Evolutionary conservation across 768 basidiomycete species (phyloP), one percentile per base, ranked within the genome.

Genomic region (Suillus luteus): DNA sequence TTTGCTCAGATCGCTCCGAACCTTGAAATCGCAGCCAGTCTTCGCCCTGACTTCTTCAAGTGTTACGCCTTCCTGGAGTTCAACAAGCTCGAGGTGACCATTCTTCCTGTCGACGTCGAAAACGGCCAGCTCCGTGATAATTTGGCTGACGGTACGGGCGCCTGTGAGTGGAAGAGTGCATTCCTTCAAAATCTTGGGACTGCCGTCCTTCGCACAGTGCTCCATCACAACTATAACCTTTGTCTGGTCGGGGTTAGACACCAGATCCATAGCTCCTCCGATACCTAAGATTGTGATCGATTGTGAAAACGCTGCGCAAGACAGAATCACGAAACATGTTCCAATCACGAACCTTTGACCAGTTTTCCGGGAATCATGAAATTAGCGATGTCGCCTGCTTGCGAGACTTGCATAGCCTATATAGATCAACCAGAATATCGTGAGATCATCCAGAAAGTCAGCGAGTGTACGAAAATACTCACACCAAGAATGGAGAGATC

Each of bases 281-380:
- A 97, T 96, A 48, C 93, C 92, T 90, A 70, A 59, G 19, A 62
- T 63, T 71, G 14, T n/a, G 22, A 17, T 55, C 27, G 44, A 22
- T 35, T 33, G 62, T 68, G 54, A 74, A 61, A 62, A 62, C 54
- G 57, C 14, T 15, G 33, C 54, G 4, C 46, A 51, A 52, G 41
- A 35, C 8, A 7, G 33, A 54, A 24, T 22, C 49, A 17, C 46
- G n/a, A 22, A n/a, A 27, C 24, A 22, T 19, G 31, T 40, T 33
- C n/a, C 7, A 44, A 24, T 55, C 48, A 62, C 67, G 14, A 67
- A 85, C 90, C 91, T 82, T 92, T 93, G 40, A 94, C 83, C 74
- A 95, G 84, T 80, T 97, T 96, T 15, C 95, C 93, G 2, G 95
- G 96, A 71, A 97, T 95, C 96, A 97, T 98, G 74, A 94, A 98